A percentile compares a stretch with the other conserved stretches of the same genome.
These are phyloP conservation scores for Colletotrichum orchidophilum DNA, from an alignment of 2,329 filamentous ascomycete species.

Conservation along the genomic window DNA sequence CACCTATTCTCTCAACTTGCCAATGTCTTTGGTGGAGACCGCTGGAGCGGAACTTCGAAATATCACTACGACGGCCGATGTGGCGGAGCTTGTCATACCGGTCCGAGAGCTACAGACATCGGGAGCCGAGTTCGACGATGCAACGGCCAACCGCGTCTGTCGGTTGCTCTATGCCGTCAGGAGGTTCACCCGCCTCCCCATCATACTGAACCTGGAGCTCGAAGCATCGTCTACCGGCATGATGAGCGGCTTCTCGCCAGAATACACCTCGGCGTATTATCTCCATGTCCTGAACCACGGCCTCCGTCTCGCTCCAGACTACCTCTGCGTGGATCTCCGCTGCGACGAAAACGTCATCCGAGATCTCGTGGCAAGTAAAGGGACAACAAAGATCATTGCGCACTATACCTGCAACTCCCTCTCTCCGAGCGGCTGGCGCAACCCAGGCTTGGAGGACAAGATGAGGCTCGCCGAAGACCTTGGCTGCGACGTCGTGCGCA, in stretches of 20 bases:
- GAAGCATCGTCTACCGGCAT: too few species aligned
- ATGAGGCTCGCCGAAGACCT: slow-evolving; percentile 66
- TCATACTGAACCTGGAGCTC: slow-evolving; percentile 62
- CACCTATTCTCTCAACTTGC: slow-evolving; percentile 73
- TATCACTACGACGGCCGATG: slow-evolving; percentile 72
- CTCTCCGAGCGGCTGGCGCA: slow-evolving; percentile 61
- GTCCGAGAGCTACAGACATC: slow-evolving; percentile 35
- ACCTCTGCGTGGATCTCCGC: slow-evolving; percentile 68
- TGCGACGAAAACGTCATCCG: slow-evolving; percentile 60
- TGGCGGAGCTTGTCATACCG: slow-evolving; percentile 66
- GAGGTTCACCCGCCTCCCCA: slow-evolving; percentile 67
- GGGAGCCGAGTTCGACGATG: slow-evolving; percentile 43
- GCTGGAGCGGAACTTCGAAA: slow-evolving; percentile 68
- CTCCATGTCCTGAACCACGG: slow-evolving; percentile 66
- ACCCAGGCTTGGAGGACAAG: slow-evolving; percentile 60
- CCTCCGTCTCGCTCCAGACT: slow-evolving; percentile 70
- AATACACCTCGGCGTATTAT: slow-evolving; percentile 50
- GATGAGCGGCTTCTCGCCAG: slow-evolving; percentile 30
- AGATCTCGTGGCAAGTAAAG: slow-evolving; percentile 59
- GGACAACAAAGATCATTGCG: slow-evolving; percentile 69
- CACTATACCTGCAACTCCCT: slow-evolving; percentile 55
- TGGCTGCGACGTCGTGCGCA: slow-evolving; percentile 69
- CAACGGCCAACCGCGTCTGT: slow-evolving; percentile 58
- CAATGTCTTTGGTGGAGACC: slow-evolving; percentile 65
- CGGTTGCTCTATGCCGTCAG: slow-evolving; percentile 66